Base-by-base conservation (phyloP, 2,329 filamentous ascomycete genomes). In the Boeremia lycopersici region DNA sequence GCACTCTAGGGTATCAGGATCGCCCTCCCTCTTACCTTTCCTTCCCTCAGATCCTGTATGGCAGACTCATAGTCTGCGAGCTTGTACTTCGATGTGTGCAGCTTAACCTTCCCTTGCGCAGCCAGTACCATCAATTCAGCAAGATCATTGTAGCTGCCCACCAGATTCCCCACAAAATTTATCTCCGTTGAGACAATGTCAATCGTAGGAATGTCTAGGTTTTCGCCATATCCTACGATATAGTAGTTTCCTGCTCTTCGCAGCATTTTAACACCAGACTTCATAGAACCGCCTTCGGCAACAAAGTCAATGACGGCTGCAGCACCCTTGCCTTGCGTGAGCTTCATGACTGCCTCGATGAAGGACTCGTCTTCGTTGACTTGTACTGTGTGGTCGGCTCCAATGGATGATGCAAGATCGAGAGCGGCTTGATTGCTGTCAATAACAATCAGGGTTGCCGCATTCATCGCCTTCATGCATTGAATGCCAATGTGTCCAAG, bases 111-210 rank as follows among this genome's bases (percentile, higher is more conserved):
- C 12, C 48, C 48, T 23, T 52, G 48, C 11, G 48, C 48, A 29
- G 48, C 48, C 25, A 53, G 23, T 9, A 41, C 36, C 42, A 52
- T 52, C 41, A 52, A 35, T 26, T 45, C 48, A 26, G 48, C 41
- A n/a, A 45, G 48, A 33, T 45, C 48, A 11, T 52, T 52, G 40
- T 52, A 52, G 40, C 41, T 52, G 34, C 48, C 48, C 8, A 45
- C 41, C 34, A 52, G 34, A 11, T 52, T 52, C 10, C 41, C 48
- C 12, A 51, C 13, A 15, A 52, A 52, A 12, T 52, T 45, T 19
- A 52, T 45, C 23, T 52, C 48, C 12, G 48, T 45, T 17, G 48
- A 52, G 28, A 52, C 45, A 6, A 40, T 52, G 11, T 45, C 48
- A n/a, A 52, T 40, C 3, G 48, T 52, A 8, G 48, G 41, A 12